phyloP scores from a whole-genome alignment of 106 monocot species.

The Platanthera zijinensis region DNA sequence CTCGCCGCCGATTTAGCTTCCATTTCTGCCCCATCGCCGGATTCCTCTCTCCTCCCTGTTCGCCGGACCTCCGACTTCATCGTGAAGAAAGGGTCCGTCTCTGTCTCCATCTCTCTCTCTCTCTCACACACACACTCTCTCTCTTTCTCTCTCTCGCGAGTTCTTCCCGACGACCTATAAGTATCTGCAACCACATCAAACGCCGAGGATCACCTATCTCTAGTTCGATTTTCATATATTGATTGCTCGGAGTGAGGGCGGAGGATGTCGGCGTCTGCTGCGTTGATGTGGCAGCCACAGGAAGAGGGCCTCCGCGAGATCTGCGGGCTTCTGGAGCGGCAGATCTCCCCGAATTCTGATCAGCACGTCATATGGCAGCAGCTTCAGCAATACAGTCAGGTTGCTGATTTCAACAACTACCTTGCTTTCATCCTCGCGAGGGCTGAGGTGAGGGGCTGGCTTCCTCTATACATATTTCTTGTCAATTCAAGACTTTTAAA shows the following conservation, averaged over 20 bases:
- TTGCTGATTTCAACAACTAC: conserved; percentile 95
- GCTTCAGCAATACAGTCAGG: conserved; percentile 78
- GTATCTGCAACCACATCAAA: neutral
- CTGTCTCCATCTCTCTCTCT: too few species aligned
- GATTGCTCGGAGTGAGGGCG: neutral
- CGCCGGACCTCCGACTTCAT: neutral
- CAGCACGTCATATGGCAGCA: conserved; percentile 87
- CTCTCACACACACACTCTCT: neutral
- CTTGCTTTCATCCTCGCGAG: conserved; percentile 78
- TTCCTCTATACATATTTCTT: neutral
- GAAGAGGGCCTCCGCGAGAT: conserved; percentile 96
- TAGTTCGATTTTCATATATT: neutral
- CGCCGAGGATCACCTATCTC: neutral
- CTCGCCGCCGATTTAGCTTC: neutral
- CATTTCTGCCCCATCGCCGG: neutral
- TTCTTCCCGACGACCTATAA: neutral
- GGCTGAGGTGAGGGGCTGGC: conserved; percentile 37
- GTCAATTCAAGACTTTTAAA: neutral
- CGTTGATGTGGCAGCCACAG: conserved; percentile 74
- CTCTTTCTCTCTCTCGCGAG: neutral
- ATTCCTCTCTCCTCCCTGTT: neutral
- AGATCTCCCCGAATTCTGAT: conserved; percentile 80
- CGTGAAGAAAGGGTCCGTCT: neutral
- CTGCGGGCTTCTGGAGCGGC: conserved; percentile 81
- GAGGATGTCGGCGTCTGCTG: conserved; percentile 19